Percentiles rank a stretch among this genome's conserved stretches.
Evolutionary conservation across 1,139 yeast genomes (phyloP).

Genomic region (Lodderomyces beijingensis): DNA sequence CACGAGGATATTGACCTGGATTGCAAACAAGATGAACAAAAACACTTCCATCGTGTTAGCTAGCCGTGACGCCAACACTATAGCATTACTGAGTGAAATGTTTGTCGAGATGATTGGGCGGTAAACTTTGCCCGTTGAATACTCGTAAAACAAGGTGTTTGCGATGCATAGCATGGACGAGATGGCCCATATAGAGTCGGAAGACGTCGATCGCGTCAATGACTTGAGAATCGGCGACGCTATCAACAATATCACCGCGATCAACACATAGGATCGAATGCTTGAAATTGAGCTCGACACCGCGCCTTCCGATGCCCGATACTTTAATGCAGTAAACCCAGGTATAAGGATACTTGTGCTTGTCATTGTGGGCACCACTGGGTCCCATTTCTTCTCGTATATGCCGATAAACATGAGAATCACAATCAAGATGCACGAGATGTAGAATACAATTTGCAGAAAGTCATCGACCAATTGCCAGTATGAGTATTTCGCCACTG

Average conservation of each 20-base stretch:
- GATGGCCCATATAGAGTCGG: constrained; percentile 94
- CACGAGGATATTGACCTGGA: constrained; percentile 66
- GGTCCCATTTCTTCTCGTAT: constrained; percentile 44
- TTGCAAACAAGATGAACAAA: constrained; percentile 70
- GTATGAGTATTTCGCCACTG: constrained; percentile 66
- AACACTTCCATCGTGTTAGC: constrained; percentile 72
- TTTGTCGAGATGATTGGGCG: constrained; percentile 76
- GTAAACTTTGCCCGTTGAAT: constrained; percentile 41
- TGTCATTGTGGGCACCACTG: constrained; percentile 30
- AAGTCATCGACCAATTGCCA: constrained; percentile 64
- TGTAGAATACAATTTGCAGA: constrained; percentile 61
- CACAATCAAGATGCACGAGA: constrained; percentile 58
- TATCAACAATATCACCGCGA: constrained; percentile 66
- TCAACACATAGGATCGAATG: constrained; percentile 60
- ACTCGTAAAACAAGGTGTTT: constrained; percentile 67
- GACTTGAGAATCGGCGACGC: constrained; percentile 89
- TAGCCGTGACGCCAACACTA: constrained; percentile 83
- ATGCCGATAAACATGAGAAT: constrained; percentile 59
- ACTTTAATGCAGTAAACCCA: constrained; percentile 18
- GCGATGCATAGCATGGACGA: constrained; percentile 72
- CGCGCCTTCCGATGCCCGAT: not conserved
- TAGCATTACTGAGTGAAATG: constrained; percentile 78
- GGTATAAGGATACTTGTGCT: constrained; percentile 22
- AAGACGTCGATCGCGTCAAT: constrained; percentile 80
- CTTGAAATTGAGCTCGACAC: constrained; percentile 8